phyloP scores from a whole-genome alignment of 2,329 filamentous ascomycete species.

The Claviceps sp. region DNA sequence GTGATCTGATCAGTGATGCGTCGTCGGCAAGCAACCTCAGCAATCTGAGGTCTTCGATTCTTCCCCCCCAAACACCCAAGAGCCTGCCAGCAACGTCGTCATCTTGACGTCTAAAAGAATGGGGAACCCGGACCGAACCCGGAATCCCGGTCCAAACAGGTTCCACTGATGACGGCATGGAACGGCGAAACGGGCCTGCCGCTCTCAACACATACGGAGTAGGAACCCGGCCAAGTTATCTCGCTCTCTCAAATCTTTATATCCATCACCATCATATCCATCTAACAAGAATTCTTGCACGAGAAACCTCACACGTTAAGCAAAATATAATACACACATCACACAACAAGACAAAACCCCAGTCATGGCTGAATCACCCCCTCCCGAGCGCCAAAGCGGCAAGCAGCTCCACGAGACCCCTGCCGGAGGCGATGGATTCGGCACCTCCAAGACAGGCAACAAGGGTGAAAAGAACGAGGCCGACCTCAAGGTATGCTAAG shows the following conservation, averaged over 20 bases:
- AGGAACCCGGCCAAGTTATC: neutral
- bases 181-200: neutral
- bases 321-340: no score
- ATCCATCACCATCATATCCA: no score
- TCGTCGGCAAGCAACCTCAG: no score
- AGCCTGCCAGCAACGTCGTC: neutral
- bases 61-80: neutral
- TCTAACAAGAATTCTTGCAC: no score
- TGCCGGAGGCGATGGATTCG: constrained; percentile 43
- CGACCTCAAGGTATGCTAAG: constrained; percentile 33
- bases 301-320: no score
- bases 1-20: no score
- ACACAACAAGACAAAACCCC: constrained; percentile 17
- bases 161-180: neutral
- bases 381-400: constrained; percentile 54
- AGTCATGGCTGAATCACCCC: constrained; percentile 67
- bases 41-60: no score
- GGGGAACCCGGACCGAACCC: no score
- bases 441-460: constrained; percentile 40
- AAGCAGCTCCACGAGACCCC: constrained; percentile 48
- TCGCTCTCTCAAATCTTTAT: no score
- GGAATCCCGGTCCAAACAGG: no score
- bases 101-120: neutral
- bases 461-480: constrained; percentile 39
- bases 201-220: neutral